Conservation (phyloP, 202 grass and related monocot genomes). For the Zizania palustris region DNA sequence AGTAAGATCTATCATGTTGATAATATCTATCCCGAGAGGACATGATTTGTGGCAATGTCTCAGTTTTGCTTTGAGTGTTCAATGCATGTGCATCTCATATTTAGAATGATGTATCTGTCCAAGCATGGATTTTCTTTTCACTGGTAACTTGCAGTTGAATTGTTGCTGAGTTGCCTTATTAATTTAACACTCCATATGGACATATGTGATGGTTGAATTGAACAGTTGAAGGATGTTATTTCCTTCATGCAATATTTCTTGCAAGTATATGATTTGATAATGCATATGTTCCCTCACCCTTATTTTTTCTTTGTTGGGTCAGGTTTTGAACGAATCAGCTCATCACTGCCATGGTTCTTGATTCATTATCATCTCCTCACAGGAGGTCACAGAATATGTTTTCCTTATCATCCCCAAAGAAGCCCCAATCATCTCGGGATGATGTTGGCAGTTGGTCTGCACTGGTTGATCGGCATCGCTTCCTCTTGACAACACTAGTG, state of each 20-base stretch:
- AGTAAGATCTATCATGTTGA: too few relatives aligned
- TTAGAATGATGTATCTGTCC: conserved; percentile 5
- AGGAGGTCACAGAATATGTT: conserved; percentile 75
- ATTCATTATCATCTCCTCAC: conserved; percentile 80
- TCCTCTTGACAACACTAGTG: conserved; percentile 76
- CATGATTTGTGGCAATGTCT: not conserved
- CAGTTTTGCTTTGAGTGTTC: not conserved
- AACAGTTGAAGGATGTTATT: conserved; percentile 36
- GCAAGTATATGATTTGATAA: conserved; percentile 18
- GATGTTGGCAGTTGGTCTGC: conserved; percentile 70
- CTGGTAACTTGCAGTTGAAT: not conserved
- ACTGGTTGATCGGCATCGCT: conserved; percentile 72
- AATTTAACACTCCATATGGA: not conserved
- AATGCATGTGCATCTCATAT: conserved; percentile 5
- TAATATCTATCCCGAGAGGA: too few relatives aligned
- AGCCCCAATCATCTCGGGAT: conserved; percentile 59
- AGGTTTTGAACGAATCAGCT: conserved; percentile 40
- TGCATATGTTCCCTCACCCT: not conserved
- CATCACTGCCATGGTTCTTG: conserved; percentile 65
- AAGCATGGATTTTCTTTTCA: not conserved
- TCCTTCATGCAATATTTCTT: not conserved
- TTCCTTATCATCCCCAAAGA: conserved; percentile 60
- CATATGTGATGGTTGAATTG: conserved; percentile 12
- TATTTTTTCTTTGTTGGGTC: conserved; percentile 23
- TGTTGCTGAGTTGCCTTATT: conserved; percentile 19